Evolutionary conservation across 2,329 filamentous ascomycete genomes (phyloP).

Genomic region (Diaporthe sp.): DNA sequence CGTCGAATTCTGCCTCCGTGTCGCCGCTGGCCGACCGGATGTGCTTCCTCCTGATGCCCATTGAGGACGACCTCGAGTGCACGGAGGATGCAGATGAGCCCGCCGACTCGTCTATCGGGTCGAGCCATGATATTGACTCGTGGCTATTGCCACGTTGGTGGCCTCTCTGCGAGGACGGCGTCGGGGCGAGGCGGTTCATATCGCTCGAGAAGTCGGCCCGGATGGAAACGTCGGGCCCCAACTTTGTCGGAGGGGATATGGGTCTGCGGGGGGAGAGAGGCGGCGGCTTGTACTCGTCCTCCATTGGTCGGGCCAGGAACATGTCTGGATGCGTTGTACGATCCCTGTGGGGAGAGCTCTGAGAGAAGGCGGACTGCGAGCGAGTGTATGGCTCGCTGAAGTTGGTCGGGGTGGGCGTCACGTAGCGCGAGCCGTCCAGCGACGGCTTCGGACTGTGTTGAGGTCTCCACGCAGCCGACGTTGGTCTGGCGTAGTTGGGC

Average conservation of each 20-base stretch:
- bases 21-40: constrained; percentile 76
- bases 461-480: constrained; percentile 41
- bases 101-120: constrained; percentile 92
- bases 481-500: constrained; percentile 45
- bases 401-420: constrained; percentile 45
- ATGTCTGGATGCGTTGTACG: constrained; percentile 47
- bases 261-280: constrained; percentile 77
- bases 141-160: constrained; percentile 75
- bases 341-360: constrained; percentile 57
- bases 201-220: constrained; percentile 52
- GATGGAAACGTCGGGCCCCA: constrained; percentile 48
- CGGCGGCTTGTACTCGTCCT: constrained; percentile 74
- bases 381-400: constrained; percentile 49
- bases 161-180: constrained; percentile 43
- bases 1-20: constrained; percentile 92
- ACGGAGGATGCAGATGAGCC: constrained; percentile 83
- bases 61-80: constrained; percentile 82
- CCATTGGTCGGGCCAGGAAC: constrained; percentile 62
- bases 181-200: constrained; percentile 43
- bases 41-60: constrained; percentile 76
- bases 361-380: constrained; percentile 68
- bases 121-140: constrained; percentile 91
- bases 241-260: constrained; percentile 57
- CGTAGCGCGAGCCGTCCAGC: constrained; percentile 45
- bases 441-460: constrained; percentile 43